Percentiles rank a stretch among this genome's conserved stretches.
Evolutionary conservation across 139 green algal genomes (phyloP).

Genomic region (Nannochloris sp.): DNA sequence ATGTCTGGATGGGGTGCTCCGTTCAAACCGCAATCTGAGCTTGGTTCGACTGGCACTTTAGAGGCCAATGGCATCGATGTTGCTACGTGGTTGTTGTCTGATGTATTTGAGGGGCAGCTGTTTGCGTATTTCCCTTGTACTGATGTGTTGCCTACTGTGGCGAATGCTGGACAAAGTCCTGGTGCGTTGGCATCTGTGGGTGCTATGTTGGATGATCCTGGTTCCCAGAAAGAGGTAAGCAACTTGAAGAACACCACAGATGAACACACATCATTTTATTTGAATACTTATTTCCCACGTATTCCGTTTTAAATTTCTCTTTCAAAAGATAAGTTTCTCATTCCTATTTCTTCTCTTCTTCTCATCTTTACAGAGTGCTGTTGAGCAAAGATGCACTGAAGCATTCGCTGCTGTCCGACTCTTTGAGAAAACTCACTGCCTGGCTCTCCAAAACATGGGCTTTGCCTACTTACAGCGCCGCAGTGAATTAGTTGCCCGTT

Average conservation of each 20-base stretch:
- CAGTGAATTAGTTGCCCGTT: conserved; percentile 35
- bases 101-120: conserved; percentile 46
- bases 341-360: not conserved
- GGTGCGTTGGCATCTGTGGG: not conserved
- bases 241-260: too few species aligned
- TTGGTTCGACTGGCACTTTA: conserved; percentile 42
- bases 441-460: conserved; percentile 62
- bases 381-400: conserved; percentile 37
- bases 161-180: not conserved
- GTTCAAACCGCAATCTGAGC: conserved; percentile 47
- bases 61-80: conserved; percentile 42
- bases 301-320: not conserved
- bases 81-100: conserved; percentile 48
- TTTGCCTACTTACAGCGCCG: conserved; percentile 53
- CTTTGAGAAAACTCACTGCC: conserved; percentile 34
- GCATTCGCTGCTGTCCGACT: conserved; percentile 25
- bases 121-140: conserved; percentile 63
- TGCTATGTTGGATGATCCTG: not conserved
- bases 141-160: conserved; percentile 16
- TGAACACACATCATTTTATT: not conserved
- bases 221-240: not conserved
- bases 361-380: not conserved
- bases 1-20: conserved; percentile 62
- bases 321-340: not conserved
- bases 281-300: not conserved